Evolutionary conservation across 306 rosid genomes (phyloP), one percentile per base, ranked within the genome.

Genomic region (Lablab purpureus): DNA sequence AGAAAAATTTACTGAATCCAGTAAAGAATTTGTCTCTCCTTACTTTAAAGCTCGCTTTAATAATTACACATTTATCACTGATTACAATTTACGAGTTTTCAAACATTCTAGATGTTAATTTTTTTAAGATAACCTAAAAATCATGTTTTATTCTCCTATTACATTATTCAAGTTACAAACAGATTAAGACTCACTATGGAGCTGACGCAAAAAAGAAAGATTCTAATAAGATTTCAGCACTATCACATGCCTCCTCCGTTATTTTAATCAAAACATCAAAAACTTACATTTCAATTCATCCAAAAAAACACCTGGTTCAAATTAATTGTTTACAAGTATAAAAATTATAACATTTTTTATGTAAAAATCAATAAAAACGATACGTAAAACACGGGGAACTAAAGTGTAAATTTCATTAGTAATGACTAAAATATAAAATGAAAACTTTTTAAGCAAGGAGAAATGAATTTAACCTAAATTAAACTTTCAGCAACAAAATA

Each of bases 401-500:
- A 32, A 63, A 34, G 18, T 32, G 45, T 32, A 63, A 21, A 56
- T 56, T 56, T 56, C 21, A 32, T n/a, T 17, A 18, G 49, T 63
- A 18, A 18, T 15, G 28, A 36, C 28, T 63, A 65, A 36, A 17
- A n/a, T 18, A 2, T 34, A 30, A 27, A 28, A 60, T 32, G n/a
- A 15, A n/a, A 17, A n/a, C 0, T 10, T 17, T 18, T 19, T 1
- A 36, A 19, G 71, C 46, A 66, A 37, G n/a, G 50, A 67, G 10
- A 67, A 40, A 41, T 4, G 13, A 65, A 40, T 41, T 67, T 67
- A 22, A 67, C 22, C 74, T 45, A 68, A 68, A 23, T 21, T 13
- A 45, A 34, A 74, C 60, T 28, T 73, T 32, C 65, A 5, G 51
- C 60, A 56, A 56, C 60, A 30, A 51, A 67, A 80, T 43, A 73